Conservation (phyloP, 1,284 basidiomycete species). For the Cutaneotrichosporon sp. region DNA sequence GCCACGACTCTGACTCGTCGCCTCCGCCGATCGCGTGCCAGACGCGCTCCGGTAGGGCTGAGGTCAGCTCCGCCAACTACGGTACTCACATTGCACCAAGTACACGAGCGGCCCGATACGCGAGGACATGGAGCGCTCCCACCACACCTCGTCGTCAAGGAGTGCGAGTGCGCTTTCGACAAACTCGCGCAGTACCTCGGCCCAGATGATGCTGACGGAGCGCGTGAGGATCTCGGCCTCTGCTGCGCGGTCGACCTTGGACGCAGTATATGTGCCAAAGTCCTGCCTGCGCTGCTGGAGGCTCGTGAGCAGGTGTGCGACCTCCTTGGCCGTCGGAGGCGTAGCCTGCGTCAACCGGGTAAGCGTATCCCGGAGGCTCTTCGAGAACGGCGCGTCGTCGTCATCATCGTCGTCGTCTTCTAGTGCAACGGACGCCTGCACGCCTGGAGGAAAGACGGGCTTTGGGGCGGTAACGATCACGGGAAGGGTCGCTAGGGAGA, state of each 20-base stretch:
- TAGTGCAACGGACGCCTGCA: not conserved
- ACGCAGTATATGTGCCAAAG: not conserved
- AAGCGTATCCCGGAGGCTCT: conserved; percentile 33
- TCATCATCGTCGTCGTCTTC: not conserved
- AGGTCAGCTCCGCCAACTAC: conserved; percentile 8
- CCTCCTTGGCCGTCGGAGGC: conserved; percentile 29
- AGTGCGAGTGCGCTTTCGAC: conserved; percentile 41
- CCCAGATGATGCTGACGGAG: conserved; percentile 50
- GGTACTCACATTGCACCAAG: conserved; percentile 48
- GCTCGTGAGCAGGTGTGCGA: conserved; percentile 36
- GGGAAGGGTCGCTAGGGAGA: conserved; percentile 48
- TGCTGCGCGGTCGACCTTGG: conserved; percentile 36
- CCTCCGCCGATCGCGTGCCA: conserved; percentile 30
- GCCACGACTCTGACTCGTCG: conserved; percentile 11
- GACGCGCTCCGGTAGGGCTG: conserved; percentile 50
- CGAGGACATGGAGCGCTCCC: conserved; percentile 39
- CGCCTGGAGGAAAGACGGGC: conserved; percentile 1
- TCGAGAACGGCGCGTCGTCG: conserved; percentile 14
- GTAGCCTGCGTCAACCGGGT: conserved; percentile 37
- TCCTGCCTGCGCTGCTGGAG: conserved; percentile 1
- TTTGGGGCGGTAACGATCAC: conserved; percentile 29
- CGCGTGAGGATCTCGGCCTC: conserved; percentile 47
- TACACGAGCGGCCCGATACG: conserved; percentile 39
- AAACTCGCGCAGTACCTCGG: conserved; percentile 44
- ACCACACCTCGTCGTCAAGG: conserved; percentile 48